Evolutionary conservation across 192 early-diverging fungal genomes (phyloP), one percentile per base, ranked within the genome.

Genomic region (Umbelopsis isabellina): DNA sequence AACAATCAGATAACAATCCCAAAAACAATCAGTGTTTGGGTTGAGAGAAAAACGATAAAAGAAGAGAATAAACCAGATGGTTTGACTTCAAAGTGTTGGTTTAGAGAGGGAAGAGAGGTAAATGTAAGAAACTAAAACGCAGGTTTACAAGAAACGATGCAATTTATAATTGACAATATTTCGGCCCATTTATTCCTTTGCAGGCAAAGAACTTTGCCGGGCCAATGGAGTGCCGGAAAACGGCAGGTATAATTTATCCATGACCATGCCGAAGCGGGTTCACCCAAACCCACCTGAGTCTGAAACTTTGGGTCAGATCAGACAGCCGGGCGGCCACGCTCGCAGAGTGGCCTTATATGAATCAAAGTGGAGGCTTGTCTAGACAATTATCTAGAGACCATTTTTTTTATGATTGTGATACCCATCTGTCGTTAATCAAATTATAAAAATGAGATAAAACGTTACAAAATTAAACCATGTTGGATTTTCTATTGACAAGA

Each of bases 141-240:
- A 35, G 52, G 55, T 41, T 41, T 41, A 4, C 37, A 41, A 41
- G 27, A 61, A 61, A 11, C 33, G 55, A 23, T 35, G 55, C 30
- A 61, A 11, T 27, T 23, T 25, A 18, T 61, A 35, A 61, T 35
- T 16, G 55, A 61, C 30, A 61, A 61, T 33, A 58, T 33, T 35
- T 61, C 55, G 55, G 55, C 25, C 55, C 55, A 61, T 35, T 61
- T 27, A 61, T 61, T 61, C 55, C 25, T 11, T 61, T 30, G 55
- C 16, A 61, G 55, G 55, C 55, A 61, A 61, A 61, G 55, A 12
- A 61, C 55, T 61, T 25, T 35, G 30, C 55, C 55, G 55, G 55
- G 4, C 27, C 12, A 61, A 18, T 35, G 22, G 21, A 35, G 25
- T 30, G 25, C 55, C 25, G 55, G 33, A 61, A 7, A 35, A 30